A percentile compares a stretch with the other conserved stretches of the same genome.
phyloP scores from a whole-genome alignment of 306 rosid species.

The Vachellia pachyceras region DNA sequence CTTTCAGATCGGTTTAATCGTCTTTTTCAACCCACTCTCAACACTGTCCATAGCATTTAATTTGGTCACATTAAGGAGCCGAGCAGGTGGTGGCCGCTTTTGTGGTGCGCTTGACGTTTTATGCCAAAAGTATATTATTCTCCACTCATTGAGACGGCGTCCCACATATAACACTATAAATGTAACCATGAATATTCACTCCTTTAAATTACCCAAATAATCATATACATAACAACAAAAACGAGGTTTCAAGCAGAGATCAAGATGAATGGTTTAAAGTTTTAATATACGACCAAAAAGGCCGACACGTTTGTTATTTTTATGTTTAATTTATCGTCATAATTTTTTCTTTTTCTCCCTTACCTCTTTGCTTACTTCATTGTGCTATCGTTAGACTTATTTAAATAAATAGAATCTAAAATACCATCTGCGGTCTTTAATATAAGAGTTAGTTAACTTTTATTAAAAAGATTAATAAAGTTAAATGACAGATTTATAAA shows the following conservation, averaged over 20 bases:
- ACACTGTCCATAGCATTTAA: slow-evolving; percentile 25
- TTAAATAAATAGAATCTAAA: no score
- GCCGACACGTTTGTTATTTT: slow-evolving; percentile 50
- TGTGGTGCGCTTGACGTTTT: not conserved
- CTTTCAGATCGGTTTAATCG: slow-evolving; percentile 38
- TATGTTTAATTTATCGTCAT: not conserved
- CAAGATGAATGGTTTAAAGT: not conserved
- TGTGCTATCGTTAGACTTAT: slow-evolving; percentile 55
- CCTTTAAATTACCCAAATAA: not conserved
- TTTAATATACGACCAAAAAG: slow-evolving; percentile 42
- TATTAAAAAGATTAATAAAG: no score
- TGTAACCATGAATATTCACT: slow-evolving; percentile 7
- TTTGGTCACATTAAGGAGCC: slow-evolving; percentile 21
- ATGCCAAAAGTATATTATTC: not conserved
- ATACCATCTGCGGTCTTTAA: no score
- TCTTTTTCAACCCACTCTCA: slow-evolving; percentile 22
- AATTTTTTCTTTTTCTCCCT: not conserved
- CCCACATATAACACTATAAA: no score
- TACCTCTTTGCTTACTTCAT: slow-evolving; percentile 35
- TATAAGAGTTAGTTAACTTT: no score
- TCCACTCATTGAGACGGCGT: not conserved
- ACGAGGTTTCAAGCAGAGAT: slow-evolving; percentile 18
- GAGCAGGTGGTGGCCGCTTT: not conserved
- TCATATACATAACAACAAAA: slow-evolving; percentile 10
- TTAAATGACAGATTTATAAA: no score